phyloP scores from a whole-genome alignment of 768 basidiomycete species.

The Suillus subaureus region DNA sequence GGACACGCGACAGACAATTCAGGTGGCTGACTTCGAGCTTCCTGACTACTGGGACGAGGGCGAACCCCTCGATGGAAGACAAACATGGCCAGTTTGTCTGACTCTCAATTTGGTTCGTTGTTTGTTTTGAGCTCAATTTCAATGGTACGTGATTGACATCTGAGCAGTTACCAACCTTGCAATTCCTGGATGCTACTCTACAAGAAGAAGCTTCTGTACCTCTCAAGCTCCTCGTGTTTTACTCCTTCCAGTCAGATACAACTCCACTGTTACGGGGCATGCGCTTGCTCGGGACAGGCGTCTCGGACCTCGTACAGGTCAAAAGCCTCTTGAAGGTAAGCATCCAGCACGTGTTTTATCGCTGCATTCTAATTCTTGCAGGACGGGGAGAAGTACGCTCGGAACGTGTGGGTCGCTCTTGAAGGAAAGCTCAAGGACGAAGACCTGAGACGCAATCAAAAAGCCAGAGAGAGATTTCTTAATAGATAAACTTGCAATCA shows the following conservation, averaged over 20 bases:
- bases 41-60: constrained; percentile 90
- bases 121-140: neutral
- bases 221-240: constrained; percentile 60
- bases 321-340: constrained; percentile 58
- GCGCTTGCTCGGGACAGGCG: constrained; percentile 63
- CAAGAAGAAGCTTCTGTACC: constrained; percentile 74
- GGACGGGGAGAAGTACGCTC: constrained; percentile 70
- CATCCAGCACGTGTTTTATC: neutral
- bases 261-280: constrained; percentile 59
- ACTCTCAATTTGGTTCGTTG: constrained; percentile 74
- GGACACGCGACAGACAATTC: constrained; percentile 49
- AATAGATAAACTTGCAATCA: constrained; percentile 14
- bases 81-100: constrained; percentile 74
- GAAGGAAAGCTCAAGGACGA: constrained; percentile 69
- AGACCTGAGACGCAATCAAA: constrained; percentile 58
- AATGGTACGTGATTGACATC: neutral
- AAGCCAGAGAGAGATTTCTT: constrained; percentile 56
- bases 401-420: constrained; percentile 54
- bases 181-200: constrained; percentile 74
- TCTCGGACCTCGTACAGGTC: constrained; percentile 51
- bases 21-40: constrained; percentile 81
- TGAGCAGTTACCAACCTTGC: constrained; percentile 54
- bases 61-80: constrained; percentile 58
- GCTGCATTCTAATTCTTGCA: constrained; percentile 54
- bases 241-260: constrained; percentile 51